Conservation (phyloP, 2,329 filamentous ascomycete species). For the Aspergillus costaricaensis region DNA sequence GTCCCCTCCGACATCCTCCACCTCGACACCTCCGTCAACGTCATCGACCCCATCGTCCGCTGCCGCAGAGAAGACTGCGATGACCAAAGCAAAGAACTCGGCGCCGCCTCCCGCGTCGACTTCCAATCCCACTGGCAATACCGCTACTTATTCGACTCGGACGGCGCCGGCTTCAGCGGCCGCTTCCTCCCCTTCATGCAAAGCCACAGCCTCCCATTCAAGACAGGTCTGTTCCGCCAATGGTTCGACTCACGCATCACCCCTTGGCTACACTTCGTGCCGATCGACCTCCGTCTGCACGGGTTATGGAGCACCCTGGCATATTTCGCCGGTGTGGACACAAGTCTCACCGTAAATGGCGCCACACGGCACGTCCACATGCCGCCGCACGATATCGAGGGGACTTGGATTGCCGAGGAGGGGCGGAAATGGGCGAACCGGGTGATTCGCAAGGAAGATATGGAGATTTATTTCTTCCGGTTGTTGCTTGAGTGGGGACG, state of each 20-base stretch:
- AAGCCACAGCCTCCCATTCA: constrained; percentile 68
- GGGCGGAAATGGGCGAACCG: constrained; percentile 66
- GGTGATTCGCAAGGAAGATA: constrained; percentile 69
- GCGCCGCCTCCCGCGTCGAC: constrained; percentile 47
- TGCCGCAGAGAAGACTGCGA: constrained; percentile 54
- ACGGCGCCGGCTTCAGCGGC: constrained; percentile 68
- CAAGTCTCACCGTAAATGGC: constrained; percentile 20
- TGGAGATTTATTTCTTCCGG: constrained; percentile 78
- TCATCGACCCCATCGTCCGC: constrained; percentile 61
- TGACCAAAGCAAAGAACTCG: constrained; percentile 56
- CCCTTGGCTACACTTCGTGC: constrained; percentile 80
- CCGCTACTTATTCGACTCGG: constrained; percentile 71
- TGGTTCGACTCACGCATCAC: constrained; percentile 76
- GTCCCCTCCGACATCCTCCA: constrained; percentile 45
- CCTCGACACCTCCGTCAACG: constrained; percentile 61
- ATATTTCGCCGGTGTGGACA: constrained; percentile 66
- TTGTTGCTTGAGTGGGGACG: constrained; percentile 76
- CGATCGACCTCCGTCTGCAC: constrained; percentile 71
- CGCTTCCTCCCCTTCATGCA: constrained; percentile 66
- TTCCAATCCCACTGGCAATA: constrained; percentile 64
- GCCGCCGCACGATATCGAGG: constrained; percentile 55
- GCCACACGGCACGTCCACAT: constrained; percentile 48
- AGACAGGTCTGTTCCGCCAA: constrained; percentile 70
- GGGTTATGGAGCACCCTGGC: constrained; percentile 72
- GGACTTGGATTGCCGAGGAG: constrained; percentile 65